Base-by-base conservation (phyloP, 2,329 filamentous ascomycete species). In the Cylindrodendrum hubeiense region DNA sequence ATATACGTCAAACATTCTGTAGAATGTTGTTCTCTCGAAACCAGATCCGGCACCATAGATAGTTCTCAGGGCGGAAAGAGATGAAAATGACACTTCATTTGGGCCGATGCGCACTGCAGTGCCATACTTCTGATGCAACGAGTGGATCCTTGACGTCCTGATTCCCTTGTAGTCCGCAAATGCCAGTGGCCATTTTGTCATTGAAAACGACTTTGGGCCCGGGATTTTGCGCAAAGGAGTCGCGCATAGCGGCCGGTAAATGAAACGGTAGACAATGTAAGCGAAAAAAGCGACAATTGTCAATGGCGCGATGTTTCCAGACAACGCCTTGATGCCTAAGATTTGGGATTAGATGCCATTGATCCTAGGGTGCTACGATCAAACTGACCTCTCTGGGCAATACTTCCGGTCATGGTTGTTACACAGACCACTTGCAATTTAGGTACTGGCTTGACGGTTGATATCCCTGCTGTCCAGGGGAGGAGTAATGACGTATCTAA, bases 1-100 rank as follows among this genome's bases (percentile, higher is more conserved):
- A 53, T 86, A 87, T 0, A 81, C 83, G 66, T 87, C 84, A 63
- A 88, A 88, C 83, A 88, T 87, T 47, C 82, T 80, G 60, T 88
- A 88, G 68, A 87, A 88, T 1, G 55, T 50, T 0, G 85, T 85
- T 41, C 85, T 75, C 43, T 83, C 84, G 60, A 84, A 88, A 0
- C 80, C 80, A 49, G 80, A 84, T 1, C 86, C 86, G 1, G 86
- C 81, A 0, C 86, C 85, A 71, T 89, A 88, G 22, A 88, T 87
- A 0, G 81, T 81, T n/a, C 81, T 79, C 39, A 87, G 66, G 0
- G 85, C 86, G 0, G 80, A 74, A 0, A 85, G 74, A 5, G 73
- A 78, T 21, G 76, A 76, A 67, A 82, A 80, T 0, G 80, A 82
- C 1, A 87, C 74, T 66, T 86, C 83, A 53, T 80, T 78, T 0